A percentile compares a stretch with the other conserved stretches of the same genome.
phyloP scores from a whole-genome alignment of 805 yeast genomes.

The Hanseniaspora jakobsenii region DNA sequence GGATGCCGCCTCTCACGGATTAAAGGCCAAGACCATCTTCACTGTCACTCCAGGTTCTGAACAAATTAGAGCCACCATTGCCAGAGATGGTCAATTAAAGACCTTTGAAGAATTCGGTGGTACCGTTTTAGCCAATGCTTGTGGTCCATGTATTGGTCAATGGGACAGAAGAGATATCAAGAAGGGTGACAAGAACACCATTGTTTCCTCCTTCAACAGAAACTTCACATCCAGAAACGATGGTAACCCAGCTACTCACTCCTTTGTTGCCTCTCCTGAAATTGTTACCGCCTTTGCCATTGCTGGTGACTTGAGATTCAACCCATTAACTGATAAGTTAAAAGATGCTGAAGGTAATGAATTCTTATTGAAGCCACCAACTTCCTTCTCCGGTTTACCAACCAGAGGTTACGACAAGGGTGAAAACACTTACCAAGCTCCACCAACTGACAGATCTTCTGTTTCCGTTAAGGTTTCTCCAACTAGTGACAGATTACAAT shows the following conservation, averaged over 20 bases:
- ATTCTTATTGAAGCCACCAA: conserved; percentile 78
- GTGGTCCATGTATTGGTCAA: conserved; percentile 99
- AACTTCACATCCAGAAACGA: conserved; percentile 96
- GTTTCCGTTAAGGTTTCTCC: conserved; percentile 73
- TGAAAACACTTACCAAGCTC: conserved; percentile 91
- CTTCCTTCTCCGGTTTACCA: conserved; percentile 78
- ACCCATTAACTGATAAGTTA: conserved; percentile 85
- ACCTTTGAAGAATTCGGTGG: conserved; percentile 89
- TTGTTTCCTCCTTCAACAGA: conserved; percentile 94
- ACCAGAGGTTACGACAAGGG: conserved; percentile 82
- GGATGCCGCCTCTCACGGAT: conserved; percentile 83
- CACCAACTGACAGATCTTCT: conserved; percentile 72
- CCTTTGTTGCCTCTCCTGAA: conserved; percentile 95
- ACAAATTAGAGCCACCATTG: conserved; percentile 96
- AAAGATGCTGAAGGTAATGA: conserved; percentile 80
- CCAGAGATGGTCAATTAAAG: conserved; percentile 83
- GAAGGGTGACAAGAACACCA: conserved; percentile 92
- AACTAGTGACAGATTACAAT: conserved; percentile 90
- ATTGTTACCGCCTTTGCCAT: conserved; percentile 90
- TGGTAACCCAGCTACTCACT: conserved; percentile 95
- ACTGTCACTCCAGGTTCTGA: conserved; percentile 97
- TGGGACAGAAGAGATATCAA: conserved; percentile 92
- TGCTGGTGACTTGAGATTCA: conserved; percentile 92
- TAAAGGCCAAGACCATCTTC: conserved; percentile 82
- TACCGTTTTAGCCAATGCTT: conserved; percentile 88